Evolutionary conservation across 1,139 yeast genomes (phyloP).

Genomic region (Blastobotrys capitulatus): DNA sequence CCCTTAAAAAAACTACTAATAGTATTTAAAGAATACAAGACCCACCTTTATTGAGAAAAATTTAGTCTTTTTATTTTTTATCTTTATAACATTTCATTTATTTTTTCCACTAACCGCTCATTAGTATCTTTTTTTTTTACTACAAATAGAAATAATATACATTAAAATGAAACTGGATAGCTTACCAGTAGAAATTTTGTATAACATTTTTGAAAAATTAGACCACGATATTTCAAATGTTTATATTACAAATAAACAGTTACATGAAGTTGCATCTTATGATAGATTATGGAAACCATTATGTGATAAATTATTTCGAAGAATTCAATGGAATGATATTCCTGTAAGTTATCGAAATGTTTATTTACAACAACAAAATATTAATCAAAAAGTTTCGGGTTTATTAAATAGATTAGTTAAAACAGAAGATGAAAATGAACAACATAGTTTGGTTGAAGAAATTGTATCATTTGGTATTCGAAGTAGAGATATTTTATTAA

Average conservation of each 20-base stretch:
- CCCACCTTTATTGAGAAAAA: background rate
- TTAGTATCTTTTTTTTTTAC: too few species aligned
- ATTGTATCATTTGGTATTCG: slow-evolving; percentile 9
- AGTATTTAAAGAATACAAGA: background rate
- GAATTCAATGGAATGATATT: slow-evolving; percentile 8
- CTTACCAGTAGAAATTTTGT: slow-evolving; percentile 13
- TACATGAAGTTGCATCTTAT: slow-evolving; percentile 4
- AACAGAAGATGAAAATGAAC: background rate
- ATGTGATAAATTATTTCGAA: slow-evolving; percentile 4
- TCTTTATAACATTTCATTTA: too few species aligned
- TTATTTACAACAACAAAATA: slow-evolving; percentile 8
- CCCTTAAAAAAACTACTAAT: background rate
- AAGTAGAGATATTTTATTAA: slow-evolving; percentile 10
- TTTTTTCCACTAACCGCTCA: background rate
- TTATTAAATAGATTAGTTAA: slow-evolving; percentile 2
- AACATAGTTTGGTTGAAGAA: background rate
- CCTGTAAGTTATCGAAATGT: slow-evolving; percentile 4
- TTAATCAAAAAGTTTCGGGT: slow-evolving; percentile 8
- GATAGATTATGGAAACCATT: slow-evolving; percentile 13
- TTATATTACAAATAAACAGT: slow-evolving; percentile 2
- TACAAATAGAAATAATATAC: too few species aligned
- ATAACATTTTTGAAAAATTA: slow-evolving; percentile 3
- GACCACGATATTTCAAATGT: slow-evolving; percentile 9
- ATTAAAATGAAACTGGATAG: slow-evolving; percentile 6
- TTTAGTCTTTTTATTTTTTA: too few species aligned